Percentiles rank a stretch among this genome's conserved stretches.
phyloP scores from a whole-genome alignment of 371 early-diverging fungal genomes.

The Mucor piriformis region DNA sequence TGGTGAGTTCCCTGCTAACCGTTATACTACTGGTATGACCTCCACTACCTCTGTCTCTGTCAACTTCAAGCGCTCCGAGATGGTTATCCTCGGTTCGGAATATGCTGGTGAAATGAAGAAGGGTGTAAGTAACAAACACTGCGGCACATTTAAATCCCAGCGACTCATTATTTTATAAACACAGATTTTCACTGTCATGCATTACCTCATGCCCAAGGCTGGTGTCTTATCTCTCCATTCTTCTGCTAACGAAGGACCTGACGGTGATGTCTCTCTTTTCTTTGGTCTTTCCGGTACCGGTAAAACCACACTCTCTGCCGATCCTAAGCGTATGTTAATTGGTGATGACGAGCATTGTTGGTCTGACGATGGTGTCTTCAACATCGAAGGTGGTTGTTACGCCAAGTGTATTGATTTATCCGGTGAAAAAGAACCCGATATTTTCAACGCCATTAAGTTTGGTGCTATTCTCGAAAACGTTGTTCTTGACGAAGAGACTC shows the following conservation, averaged over 20 bases:
- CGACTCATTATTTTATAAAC: not conserved
- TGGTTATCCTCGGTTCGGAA: slow-evolving; percentile 95
- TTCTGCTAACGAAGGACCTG: slow-evolving; percentile 91
- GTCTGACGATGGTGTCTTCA: slow-evolving; percentile 95
- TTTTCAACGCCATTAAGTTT: slow-evolving; percentile 93
- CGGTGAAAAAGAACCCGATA: slow-evolving; percentile 97
- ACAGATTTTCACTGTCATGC: slow-evolving; percentile 95
- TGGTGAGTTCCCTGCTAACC: slow-evolving; percentile 96
- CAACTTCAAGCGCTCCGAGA: slow-evolving; percentile 82
- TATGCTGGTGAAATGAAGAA: slow-evolving; percentile 99
- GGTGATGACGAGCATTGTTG: slow-evolving; percentile 99
- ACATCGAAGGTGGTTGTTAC: slow-evolving; percentile 98
- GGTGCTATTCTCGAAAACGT: slow-evolving; percentile 98
- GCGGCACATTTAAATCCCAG: not conserved
- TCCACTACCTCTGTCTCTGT: slow-evolving; percentile 91
- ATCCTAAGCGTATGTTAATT: slow-evolving; percentile 90
- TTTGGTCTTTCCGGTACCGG: slow-evolving; percentile 98
- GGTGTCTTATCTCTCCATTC: slow-evolving; percentile 97
- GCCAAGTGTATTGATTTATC: slow-evolving; percentile 96
- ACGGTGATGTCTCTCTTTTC: slow-evolving; percentile 95
- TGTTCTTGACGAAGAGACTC: slow-evolving; percentile 79
- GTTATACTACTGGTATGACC: slow-evolving; percentile 96
- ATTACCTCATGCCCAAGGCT: slow-evolving; percentile 97
- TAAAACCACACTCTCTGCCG: slow-evolving; percentile 97
- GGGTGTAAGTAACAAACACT: slow-evolving; percentile 64